Percentiles rank a stretch among this genome's conserved stretches.
phyloP scores from a whole-genome alignment of 805 yeast genomes.

The Pachysolen tannophilus region DNA sequence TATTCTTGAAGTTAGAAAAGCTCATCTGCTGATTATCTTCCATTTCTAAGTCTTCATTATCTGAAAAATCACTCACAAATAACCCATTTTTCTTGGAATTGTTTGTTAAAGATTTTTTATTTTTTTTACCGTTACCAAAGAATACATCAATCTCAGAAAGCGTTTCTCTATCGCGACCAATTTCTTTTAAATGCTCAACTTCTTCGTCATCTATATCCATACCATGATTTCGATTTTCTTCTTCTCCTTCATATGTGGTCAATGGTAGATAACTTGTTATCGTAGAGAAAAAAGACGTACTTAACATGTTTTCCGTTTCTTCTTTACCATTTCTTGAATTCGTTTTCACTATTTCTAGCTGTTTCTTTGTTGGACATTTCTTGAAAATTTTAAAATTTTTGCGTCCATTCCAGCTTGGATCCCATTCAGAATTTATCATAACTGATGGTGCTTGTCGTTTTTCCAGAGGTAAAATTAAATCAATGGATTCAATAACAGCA shows the following conservation, averaged over 20 bases:
- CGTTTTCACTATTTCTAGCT: too few relatives aligned
- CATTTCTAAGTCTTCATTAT: too few relatives aligned
- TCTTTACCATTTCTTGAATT: too few relatives aligned
- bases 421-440: slow-evolving; percentile 1
- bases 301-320: background rate
- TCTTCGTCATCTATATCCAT: background rate
- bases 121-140: background rate
- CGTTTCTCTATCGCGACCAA: background rate
- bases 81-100: background rate
- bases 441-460: too few relatives aligned
- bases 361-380: slow-evolving; percentile 4
- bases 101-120: background rate
- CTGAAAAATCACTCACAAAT: background rate
- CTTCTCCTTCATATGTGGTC: background rate
- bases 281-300: slow-evolving; percentile 1
- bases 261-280: slow-evolving; percentile 5
- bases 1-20: background rate
- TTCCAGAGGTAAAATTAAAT: background rate
- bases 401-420: slow-evolving; percentile 7
- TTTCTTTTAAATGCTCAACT: background rate
- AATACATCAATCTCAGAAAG: background rate
- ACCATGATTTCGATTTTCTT: background rate
- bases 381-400: slow-evolving; percentile 7
- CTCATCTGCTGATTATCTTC: slow-evolving; percentile 2
- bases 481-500: slow-evolving; percentile 4